These are phyloP conservation scores for Infundibulicybe gibba DNA, from an alignment of 768 basidiomycete genomes.

Conservation along the genomic window DNA sequence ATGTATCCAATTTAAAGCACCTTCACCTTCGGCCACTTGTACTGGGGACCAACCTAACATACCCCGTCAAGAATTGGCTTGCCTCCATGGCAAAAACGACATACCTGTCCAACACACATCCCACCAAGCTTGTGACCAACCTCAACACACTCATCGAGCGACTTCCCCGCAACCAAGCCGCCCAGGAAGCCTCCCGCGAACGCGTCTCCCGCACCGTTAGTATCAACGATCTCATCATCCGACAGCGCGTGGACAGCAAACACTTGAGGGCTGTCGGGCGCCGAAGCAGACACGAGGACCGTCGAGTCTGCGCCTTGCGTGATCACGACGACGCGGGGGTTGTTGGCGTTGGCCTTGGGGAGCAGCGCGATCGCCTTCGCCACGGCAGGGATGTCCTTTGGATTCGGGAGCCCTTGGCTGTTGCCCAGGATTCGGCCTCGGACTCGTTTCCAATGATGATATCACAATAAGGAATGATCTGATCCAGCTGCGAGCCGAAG, in stretches of 20 bases:
- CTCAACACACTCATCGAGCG: conserved; percentile 70
- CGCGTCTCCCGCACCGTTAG: conserved; percentile 97
- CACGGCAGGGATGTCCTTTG: conserved; percentile 62
- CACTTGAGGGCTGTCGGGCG: conserved; percentile 50
- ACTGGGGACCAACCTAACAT: conserved; percentile 46
- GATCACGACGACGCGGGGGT: conserved; percentile 82
- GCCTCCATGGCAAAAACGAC: conserved; percentile 8
- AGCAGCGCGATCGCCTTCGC: conserved; percentile 73
- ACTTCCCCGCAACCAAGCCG: conserved; percentile 76
- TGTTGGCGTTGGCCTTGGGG: conserved; percentile 71
- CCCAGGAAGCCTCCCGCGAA: conserved; percentile 97
- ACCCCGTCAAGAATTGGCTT: not conserved
- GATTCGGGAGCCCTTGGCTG: conserved; percentile 61
- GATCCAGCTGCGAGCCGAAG: conserved; percentile 78
- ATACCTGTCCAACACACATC: conserved; percentile 81
- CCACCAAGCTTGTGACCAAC: conserved; percentile 84
- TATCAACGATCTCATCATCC: conserved; percentile 80
- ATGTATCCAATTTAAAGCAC: conserved; percentile 26
- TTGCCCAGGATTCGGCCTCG: conserved; percentile 87
- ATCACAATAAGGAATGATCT: conserved; percentile 82
- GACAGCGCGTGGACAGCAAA: conserved; percentile 57
- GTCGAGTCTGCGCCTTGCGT: conserved; percentile 88
- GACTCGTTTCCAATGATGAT: conserved; percentile 95
- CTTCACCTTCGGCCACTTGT: conserved; percentile 47
- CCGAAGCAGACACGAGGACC: conserved; percentile 61